phyloP scores from a whole-genome alignment of 1,284 basidiomycete species.

The Apiotrichum sp. region DNA sequence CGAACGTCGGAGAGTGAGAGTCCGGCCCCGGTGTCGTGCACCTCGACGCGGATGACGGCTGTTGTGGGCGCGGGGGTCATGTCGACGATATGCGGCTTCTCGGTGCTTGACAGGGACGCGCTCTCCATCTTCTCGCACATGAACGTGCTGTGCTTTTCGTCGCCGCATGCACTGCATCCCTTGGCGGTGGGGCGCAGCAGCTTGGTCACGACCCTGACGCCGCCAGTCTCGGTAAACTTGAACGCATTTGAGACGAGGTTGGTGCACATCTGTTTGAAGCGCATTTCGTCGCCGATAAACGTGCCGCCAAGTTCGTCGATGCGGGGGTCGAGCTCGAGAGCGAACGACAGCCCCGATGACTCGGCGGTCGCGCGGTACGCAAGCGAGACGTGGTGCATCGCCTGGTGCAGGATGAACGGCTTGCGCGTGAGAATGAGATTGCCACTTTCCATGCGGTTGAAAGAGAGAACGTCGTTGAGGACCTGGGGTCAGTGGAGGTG shows the following conservation, averaged over 20 bases:
- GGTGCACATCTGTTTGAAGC: slow-evolving; percentile 66
- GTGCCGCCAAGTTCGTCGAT: slow-evolving; percentile 60
- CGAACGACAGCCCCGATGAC: slow-evolving; percentile 57
- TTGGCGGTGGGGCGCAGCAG: slow-evolving; percentile 20
- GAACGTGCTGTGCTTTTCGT: no score
- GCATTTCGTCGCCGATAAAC: slow-evolving; percentile 55
- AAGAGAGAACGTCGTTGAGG: slow-evolving; percentile 69
- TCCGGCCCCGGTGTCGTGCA: slow-evolving; percentile 72
- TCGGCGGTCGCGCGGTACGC: slow-evolving; percentile 69
- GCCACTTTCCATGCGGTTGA: slow-evolving; percentile 49
- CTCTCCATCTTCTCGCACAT: no score
- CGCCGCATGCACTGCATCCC: no score
- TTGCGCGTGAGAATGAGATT: slow-evolving; percentile 40
- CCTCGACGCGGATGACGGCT: slow-evolving; percentile 65
- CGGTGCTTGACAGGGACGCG: not conserved
- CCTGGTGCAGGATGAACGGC: slow-evolving; percentile 77
- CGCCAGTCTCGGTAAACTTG: slow-evolving; percentile 66
- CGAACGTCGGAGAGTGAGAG: slow-evolving; percentile 65
- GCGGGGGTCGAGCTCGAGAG: slow-evolving; percentile 61
- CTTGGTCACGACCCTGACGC: slow-evolving; percentile 40
- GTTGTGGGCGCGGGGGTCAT: no score
- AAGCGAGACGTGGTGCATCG: slow-evolving; percentile 72
- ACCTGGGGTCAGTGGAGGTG: slow-evolving; percentile 32
- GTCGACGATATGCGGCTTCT: slow-evolving; percentile 4
- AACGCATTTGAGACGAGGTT: slow-evolving; percentile 48